phyloP scores from a whole-genome alignment of 768 basidiomycete genomes.

The Boletellus ananas region DNA sequence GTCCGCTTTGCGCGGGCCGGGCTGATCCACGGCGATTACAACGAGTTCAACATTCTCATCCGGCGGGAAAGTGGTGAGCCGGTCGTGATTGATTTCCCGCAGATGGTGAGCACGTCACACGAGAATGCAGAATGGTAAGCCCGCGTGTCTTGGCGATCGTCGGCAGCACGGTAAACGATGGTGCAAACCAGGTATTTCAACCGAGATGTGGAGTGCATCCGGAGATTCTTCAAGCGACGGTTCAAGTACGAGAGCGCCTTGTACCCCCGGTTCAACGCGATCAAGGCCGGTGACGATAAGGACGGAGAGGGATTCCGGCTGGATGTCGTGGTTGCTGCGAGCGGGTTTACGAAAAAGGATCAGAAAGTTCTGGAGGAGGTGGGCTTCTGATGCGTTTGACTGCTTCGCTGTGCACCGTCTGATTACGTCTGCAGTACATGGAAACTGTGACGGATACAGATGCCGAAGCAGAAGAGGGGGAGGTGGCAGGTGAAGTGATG shows the following conservation, averaged over 20 bases:
- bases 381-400: constrained; percentile 28
- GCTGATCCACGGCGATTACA: constrained; percentile 98
- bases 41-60: constrained; percentile 98
- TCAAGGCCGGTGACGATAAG: constrained; percentile 27
- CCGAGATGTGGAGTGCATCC: constrained; percentile 95
- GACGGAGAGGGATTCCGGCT: constrained; percentile 62
- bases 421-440: constrained; percentile 55
- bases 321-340: constrained; percentile 91
- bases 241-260: constrained; percentile 90
- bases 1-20: constrained; percentile 91
- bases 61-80: constrained; percentile 71
- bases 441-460: constrained; percentile 42
- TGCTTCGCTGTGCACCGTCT: constrained; percentile 15
- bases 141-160: constrained; percentile 9
- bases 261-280: constrained; percentile 76
- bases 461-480: constrained; percentile 32
- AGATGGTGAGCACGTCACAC: constrained; percentile 98
- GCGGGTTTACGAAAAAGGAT: constrained; percentile 85
- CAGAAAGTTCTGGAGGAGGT: constrained; percentile 84
- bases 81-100: constrained; percentile 96
- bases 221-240: constrained; percentile 84
- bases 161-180: constrained; percentile 8
- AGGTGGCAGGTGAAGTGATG: constrained; percentile 33
- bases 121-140: constrained; percentile 92
- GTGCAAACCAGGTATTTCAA: constrained; percentile 84